phyloP scores from a whole-genome alignment of 805 yeast genomes.

The Saturnispora serradocipensis region DNA sequence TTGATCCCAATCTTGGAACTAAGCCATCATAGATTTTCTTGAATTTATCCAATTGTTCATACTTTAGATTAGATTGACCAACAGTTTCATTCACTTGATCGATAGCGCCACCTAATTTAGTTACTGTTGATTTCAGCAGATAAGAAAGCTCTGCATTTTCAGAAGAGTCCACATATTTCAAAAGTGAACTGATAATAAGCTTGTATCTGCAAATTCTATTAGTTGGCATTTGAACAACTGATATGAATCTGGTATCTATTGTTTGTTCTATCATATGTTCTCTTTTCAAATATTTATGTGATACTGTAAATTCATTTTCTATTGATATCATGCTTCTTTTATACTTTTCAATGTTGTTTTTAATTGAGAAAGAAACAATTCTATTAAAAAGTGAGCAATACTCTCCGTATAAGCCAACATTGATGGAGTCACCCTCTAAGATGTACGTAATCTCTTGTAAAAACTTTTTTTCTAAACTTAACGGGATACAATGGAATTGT shows the following conservation, averaged over 20 bases:
- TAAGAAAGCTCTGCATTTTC: conserved; percentile 20
- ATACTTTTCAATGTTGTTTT: conserved; percentile 20
- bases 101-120: conserved; percentile 16
- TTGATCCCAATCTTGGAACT: not conserved
- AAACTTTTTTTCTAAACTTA: conserved; percentile 15
- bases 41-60: conserved; percentile 14
- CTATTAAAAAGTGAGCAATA: conserved; percentile 22
- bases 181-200: conserved; percentile 37
- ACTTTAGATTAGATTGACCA: conserved; percentile 14
- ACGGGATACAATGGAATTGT: conserved; percentile 14
- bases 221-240: conserved; percentile 47
- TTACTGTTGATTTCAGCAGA: conserved; percentile 18
- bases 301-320: conserved; percentile 23
- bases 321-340: conserved; percentile 17
- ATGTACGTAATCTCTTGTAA: conserved; percentile 15
- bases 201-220: conserved; percentile 41
- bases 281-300: conserved; percentile 12
- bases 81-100: conserved; percentile 19
- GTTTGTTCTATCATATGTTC: conserved; percentile 29
- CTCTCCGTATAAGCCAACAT: conserved; percentile 19
- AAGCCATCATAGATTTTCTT: conserved; percentile 11
- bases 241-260: conserved; percentile 43
- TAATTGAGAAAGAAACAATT: conserved; percentile 16
- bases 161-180: conserved; percentile 19
- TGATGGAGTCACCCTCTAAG: conserved; percentile 16